A percentile compares a stretch with the other conserved stretches of the same genome.
phyloP scores from a whole-genome alignment of 352 stramenopile species.

The Lagenidium giganteum region DNA sequence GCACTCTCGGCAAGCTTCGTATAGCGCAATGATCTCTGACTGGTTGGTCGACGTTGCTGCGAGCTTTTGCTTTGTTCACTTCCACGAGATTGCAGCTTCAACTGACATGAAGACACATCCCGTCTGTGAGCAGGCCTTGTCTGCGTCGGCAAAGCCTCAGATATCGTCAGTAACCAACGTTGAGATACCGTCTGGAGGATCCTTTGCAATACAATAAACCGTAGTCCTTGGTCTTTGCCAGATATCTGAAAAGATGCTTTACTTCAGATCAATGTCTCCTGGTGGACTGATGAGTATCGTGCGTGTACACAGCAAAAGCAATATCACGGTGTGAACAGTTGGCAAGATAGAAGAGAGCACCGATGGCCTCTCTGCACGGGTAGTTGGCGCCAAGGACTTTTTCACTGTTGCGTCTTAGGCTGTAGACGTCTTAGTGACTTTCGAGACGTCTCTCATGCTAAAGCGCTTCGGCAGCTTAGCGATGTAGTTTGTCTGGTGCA shows the following conservation, averaged over 20 bases:
- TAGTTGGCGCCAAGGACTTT: slow-evolving; percentile 9
- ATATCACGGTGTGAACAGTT: slow-evolving; percentile 16
- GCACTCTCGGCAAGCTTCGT: slow-evolving; percentile 12
- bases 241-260: slow-evolving; percentile 13
- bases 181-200: not conserved
- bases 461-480: slow-evolving; percentile 10
- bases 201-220: slow-evolving; percentile 7
- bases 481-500: slow-evolving; percentile 15
- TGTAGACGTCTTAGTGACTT: slow-evolving; percentile 7
- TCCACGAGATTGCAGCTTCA: slow-evolving; percentile 10
- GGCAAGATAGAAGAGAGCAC: slow-evolving; percentile 6
- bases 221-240: slow-evolving; percentile 8
- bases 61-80: slow-evolving; percentile 10
- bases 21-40: slow-evolving; percentile 12
- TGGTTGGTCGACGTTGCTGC: slow-evolving; percentile 15
- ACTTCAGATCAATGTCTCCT: slow-evolving; percentile 12
- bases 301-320: slow-evolving; percentile 11
- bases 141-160: slow-evolving; percentile 7
- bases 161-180: slow-evolving; percentile 11
- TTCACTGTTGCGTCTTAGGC: slow-evolving; percentile 12
- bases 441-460: slow-evolving; percentile 11
- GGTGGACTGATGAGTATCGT: slow-evolving; percentile 12
- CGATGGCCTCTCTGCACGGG: slow-evolving; percentile 13
- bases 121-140: slow-evolving; percentile 13
- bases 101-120: slow-evolving; percentile 18